A percentile compares a stretch with the other conserved stretches of the same genome.
Conservation (phyloP, 2,329 filamentous ascomycete species). For the Botrytis elliptica region DNA sequence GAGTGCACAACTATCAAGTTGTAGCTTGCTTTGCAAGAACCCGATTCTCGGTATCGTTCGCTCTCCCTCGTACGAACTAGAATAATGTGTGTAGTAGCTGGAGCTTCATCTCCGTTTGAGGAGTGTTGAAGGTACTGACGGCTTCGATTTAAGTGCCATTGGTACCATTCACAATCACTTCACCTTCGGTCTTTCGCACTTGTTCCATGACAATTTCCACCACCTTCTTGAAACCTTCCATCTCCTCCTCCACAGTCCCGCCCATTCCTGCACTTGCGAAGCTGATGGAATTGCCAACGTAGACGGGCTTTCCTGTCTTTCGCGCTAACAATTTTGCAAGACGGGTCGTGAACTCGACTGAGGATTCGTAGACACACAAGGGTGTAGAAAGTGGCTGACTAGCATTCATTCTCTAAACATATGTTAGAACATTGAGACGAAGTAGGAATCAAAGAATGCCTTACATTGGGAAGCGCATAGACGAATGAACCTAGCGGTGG, state of each 20-base stretch:
- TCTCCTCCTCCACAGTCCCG: constrained; percentile 86
- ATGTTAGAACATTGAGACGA: constrained; percentile 24
- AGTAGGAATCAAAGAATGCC: constrained; percentile 29
- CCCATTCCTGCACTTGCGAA: constrained; percentile 72
- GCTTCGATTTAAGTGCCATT: constrained; percentile 10
- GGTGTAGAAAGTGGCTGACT: constrained; percentile 72
- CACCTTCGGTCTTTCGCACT: constrained; percentile 43
- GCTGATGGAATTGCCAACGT: constrained; percentile 85
- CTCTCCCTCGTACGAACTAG: neutral
- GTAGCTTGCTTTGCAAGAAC: constrained; percentile 14
- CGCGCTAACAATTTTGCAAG: constrained; percentile 81
- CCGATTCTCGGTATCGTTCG: constrained; percentile 12
- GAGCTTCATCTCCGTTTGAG: neutral
- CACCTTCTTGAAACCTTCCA: constrained; percentile 78
- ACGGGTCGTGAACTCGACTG: constrained; percentile 82
- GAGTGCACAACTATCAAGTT: constrained; percentile 13
- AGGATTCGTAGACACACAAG: constrained; percentile 72
- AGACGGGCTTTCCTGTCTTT: constrained; percentile 71
- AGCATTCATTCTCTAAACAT: constrained; percentile 40
- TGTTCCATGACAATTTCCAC: constrained; percentile 65
- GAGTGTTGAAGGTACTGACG: neutral
- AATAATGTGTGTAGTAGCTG: neutral
- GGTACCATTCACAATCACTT: constrained; percentile 22
- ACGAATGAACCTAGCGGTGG: constrained; percentile 82
- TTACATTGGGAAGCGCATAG: constrained; percentile 87